Evolutionary conservation across 345 rosid genomes (phyloP).

Genomic region (Camelina laxa): DNA sequence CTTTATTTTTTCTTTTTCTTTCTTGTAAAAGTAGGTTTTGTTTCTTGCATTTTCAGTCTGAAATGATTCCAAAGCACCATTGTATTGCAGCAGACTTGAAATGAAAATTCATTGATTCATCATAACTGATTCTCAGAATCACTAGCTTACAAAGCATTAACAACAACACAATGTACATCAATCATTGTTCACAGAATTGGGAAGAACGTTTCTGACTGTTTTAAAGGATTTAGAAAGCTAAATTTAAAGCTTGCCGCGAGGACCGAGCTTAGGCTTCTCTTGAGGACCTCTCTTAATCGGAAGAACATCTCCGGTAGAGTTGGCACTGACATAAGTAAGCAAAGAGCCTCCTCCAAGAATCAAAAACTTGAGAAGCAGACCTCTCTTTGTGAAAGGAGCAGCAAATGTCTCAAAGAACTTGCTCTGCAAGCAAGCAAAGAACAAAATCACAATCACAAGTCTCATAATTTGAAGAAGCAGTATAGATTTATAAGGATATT

Average conservation of each 20-base stretch:
- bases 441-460: background rate
- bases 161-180: slow-evolving; percentile 37
- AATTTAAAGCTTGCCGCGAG: slow-evolving; percentile 84
- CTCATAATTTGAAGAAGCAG: background rate
- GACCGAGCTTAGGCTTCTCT: slow-evolving; percentile 88
- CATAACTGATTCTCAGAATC: slow-evolving; percentile 17
- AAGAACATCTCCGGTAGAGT: slow-evolving; percentile 70
- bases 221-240: slow-evolving; percentile 13
- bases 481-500: background rate
- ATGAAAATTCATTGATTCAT: slow-evolving; percentile 34
- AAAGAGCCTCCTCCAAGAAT: slow-evolving; percentile 84
- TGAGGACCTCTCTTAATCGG: slow-evolving; percentile 96
- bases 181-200: slow-evolving; percentile 24
- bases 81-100: slow-evolving; percentile 37
- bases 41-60: slow-evolving; percentile 23
- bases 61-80: slow-evolving; percentile 16
- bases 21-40: slow-evolving; percentile 36
- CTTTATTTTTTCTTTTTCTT: background rate
- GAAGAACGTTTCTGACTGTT: slow-evolving; percentile 23
- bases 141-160: slow-evolving; percentile 22
- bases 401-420: slow-evolving; percentile 95
- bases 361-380: slow-evolving; percentile 88
- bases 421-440: slow-evolving; percentile 63
- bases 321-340: slow-evolving; percentile 70
- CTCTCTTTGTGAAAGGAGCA: slow-evolving; percentile 96